These are phyloP conservation scores for Penicillium chermesinum DNA, from an alignment of 495 filamentous ascomycete species.

Conservation along the genomic window DNA sequence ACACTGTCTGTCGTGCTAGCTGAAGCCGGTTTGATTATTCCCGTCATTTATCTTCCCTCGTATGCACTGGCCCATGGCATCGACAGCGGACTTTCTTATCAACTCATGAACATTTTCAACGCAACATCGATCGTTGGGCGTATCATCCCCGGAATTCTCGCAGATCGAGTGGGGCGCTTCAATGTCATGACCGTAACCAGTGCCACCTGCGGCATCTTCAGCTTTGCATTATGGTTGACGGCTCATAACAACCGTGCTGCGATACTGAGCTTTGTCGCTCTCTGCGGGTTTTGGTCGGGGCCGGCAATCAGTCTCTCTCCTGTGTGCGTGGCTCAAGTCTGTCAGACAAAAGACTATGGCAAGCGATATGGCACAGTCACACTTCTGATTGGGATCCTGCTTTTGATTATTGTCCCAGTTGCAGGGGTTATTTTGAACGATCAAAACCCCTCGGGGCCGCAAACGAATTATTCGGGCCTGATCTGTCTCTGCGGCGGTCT, in stretches of 20 bases:
- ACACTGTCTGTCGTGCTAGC: not conserved
- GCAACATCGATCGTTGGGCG: constrained; percentile 37
- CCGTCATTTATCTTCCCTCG: not conserved
- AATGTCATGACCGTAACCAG: constrained; percentile 26
- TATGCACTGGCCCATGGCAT: not conserved
- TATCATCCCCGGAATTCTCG: constrained; percentile 27
- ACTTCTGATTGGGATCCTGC: not conserved
- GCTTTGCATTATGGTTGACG: constrained; percentile 23
- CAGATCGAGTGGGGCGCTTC: constrained; percentile 27
- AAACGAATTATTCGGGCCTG: not conserved
- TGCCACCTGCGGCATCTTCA: constrained; percentile 14
- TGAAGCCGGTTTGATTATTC: not conserved
- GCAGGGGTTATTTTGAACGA: not conserved
- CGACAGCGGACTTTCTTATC: not conserved
- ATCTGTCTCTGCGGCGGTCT: not conserved
- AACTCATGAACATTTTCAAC: constrained; percentile 21
- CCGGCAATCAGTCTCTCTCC: constrained; percentile 22
- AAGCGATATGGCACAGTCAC: constrained; percentile 10
- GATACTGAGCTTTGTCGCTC: constrained; percentile 18
- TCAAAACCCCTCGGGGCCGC: not conserved
- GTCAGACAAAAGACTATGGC: constrained; percentile 30
- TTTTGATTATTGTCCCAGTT: not conserved
- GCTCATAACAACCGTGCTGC: constrained; percentile 17
- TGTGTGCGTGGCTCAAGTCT: constrained; percentile 25
- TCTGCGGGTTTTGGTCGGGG: constrained; percentile 28